Base-by-base conservation (phyloP, 2,329 filamentous ascomycete genomes). In the Drechslerella dactyloides region DNA sequence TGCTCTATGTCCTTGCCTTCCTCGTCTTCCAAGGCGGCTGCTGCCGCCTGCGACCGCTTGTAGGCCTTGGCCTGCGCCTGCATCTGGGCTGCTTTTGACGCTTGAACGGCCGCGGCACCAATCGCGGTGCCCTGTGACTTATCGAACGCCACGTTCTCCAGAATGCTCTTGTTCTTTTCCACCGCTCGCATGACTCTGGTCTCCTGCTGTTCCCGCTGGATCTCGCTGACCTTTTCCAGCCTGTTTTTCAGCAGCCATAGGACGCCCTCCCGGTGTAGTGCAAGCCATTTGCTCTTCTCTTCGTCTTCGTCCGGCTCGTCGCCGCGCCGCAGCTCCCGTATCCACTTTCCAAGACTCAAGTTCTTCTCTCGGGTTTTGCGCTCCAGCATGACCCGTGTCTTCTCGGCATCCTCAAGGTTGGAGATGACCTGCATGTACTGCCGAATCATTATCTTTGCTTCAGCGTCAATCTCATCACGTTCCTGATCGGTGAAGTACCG, bases 171-270 rank as follows among this genome's bases (percentile, higher is more conserved):
- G 77, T 88, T 93, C 85, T 90, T 94, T 81, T 97, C 93, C 79
- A 93, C 84, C 79, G 96, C 91, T 61, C 94, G 84, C 77, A 87
- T 87, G 75, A 97, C 83, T 76, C 94, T 83, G 77, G 90, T 90
- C 81, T 96, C 93, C 84, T 97, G 96, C 91, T 97, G 97, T 56
- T 85, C 85, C 76, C 91, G 87, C 82, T 97, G 93, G 74, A 89
- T 87, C 76, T 86, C 84, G 46, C 90, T 89, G 64, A 89, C 92
- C 74, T 86, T 84, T 80, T 94, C 90, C 74, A 97, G 81, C 76
- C 87, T 85, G 78, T 89, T 85, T 74, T 90, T 84, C 76, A 99
- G 79, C 76, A 89, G 93, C 88, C 90, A 93, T 10, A 97, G 81
- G 51, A 99, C 87, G 74, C 89, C 89, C 77, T 96, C 93, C 58